Base-by-base conservation (phyloP, 31 red algal species). In the Asparagopsis taxiformis region DNA sequence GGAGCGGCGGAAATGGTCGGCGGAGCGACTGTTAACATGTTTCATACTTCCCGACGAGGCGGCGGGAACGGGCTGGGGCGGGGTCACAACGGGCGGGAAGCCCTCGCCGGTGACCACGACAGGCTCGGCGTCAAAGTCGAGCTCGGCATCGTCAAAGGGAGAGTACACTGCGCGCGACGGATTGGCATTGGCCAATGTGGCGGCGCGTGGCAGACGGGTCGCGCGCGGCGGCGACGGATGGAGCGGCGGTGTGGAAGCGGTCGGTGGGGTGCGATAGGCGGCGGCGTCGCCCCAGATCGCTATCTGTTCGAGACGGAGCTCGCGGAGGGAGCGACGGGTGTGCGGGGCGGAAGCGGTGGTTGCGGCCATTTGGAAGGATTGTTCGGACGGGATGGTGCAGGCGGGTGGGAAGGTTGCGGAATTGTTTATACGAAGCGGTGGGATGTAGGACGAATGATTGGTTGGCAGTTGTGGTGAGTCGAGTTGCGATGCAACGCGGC, bases 261-360 rank as follows among this genome's bases (percentile, higher is more conserved):
- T 24, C 32, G 46, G 55, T 38, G 71, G 37, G 48, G 44, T n/a
- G 55, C 35, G 34, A 6, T 55, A 34, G 62, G 62, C 59, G 34
- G 75, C 75, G 33, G 75, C 75, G 38, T 65, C 62, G 0, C 75
- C 75, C 75, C 75, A 80, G 63, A 80, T 80, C 22, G 75, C 75
- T 28, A 80, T 80, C 35, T 80, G 75, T 59, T 80, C 75, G 15
- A 80, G 75, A 48, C 75, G 75, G 29, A 80, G 64, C 34, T 67
- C 75, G 51, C 60, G 51, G 34, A 50, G 34, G 22, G 57, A 64
- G 28, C 73, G 73, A 28, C 59, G 73, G 51, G 35, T 23, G 55
- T 7, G 11, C 22, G 10, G 44, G 44, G 9, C 44, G 17, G 44
- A 51, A 5, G 51, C 6, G 6, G 23, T 22, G 1, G 51, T 2